Base-by-base conservation (phyloP, 2,329 filamentous ascomycete species). In the Ophiosphaerella korrae region DNA sequence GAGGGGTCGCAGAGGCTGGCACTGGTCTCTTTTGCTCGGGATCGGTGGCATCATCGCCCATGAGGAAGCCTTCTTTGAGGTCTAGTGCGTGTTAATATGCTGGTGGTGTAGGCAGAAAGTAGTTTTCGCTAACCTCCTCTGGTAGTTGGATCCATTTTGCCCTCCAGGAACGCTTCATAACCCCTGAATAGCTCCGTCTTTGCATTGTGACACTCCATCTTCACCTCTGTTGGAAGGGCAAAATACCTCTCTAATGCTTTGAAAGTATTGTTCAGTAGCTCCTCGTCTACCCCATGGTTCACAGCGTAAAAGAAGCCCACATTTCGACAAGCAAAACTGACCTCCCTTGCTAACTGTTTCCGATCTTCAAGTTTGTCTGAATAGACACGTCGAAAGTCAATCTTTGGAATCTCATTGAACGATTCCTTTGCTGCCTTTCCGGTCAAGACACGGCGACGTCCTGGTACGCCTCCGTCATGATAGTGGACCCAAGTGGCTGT, bases 181-280 rank as follows among this genome's bases (percentile, higher is more conserved):
- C 72, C 72, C 37, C 67, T 61, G 34, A 73, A 71, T 36, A 65
- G 69, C 4, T 65, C 50, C 2, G 63, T 72, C 53, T 72, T 73
- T 35, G 72, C 64, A 7, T 71, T 68, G 33, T 72, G 69, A 4
- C 62, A 62, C 34, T 72, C 65, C 71, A 74, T 74, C 50, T 74
- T 74, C 23, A 67, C 50, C 7, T 71, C 64, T 6, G 44, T 58
- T 2, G 62, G 61, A 8, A 73, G 52, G 5, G 56, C 58, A 50
- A 74, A 74, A 58, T 67, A 74, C 13, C 53, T 53, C 45, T 62
- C 60, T 29, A 69, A 52, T 3, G 66, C 64, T 1, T 60, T 52
- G 21, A 72, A 71, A 0, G 70, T 73, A 6, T 63, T 60, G 7
- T 64, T 55, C 32, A 72, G 42, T 18, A 70, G 23, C 5, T 52